Base-by-base conservation (phyloP, 495 filamentous ascomycete genomes). In the Amorphotheca resinae region DNA sequence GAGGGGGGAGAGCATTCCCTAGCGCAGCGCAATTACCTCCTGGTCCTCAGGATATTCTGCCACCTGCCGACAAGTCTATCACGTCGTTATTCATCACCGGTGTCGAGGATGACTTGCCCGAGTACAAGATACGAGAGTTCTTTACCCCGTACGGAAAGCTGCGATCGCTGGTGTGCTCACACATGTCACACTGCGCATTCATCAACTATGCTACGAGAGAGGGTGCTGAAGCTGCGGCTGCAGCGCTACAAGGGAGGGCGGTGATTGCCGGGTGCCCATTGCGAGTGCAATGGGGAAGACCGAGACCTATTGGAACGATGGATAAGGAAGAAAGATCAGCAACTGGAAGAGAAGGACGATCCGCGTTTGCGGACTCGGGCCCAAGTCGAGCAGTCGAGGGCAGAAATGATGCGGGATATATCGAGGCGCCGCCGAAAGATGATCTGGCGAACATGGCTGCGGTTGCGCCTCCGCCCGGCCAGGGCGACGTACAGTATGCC, bases 161-260 rank as follows among this genome's bases (percentile, higher is more conserved):
- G 40, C 84, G 88, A 42, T 91, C 84, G 2, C 58, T 98, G 15
- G 79, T 96, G 36, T 95, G 93, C 61, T 93, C 87, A 9, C 91
- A 98, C 61, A 89, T 93, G 61, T 84, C 91, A 6, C 93, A 95
- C 56, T 94, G 85, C 54, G 91, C 93, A 0, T 98, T 95, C 54
- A 73, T 98, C 61, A 98, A 96, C 64, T 98, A 83, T 58, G 72
- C 82, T 41, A 82, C 74, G 20, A 77, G 93, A 40, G 75, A 83
- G 32, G 78, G 71, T 2, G 91, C 91, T 8, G 91, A 96, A 60
- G 76, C 68, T 18, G 91, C 91, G 0, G 82, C 93, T 0, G 74
- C 73, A 41, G 78, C 82, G 22, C 89, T 84, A 54, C 82, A 95
- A 60, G 91, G 93, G 1, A 84, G 82, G 47, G 86, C 85, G 1